Base-by-base conservation (phyloP, 495 filamentous ascomycete species). In the Penicillium tannophilum region DNA sequence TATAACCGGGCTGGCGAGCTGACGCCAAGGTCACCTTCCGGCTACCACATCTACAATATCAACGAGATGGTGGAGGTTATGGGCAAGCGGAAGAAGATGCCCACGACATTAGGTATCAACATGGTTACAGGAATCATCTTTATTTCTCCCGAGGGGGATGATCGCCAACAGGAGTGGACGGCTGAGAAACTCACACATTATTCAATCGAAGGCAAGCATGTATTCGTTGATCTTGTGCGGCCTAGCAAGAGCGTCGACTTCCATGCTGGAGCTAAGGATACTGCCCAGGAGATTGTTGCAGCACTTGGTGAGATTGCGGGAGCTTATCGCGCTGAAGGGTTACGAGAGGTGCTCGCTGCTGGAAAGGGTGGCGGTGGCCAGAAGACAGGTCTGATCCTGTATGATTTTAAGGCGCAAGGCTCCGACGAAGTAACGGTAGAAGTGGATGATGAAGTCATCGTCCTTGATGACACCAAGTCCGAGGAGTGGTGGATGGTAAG, bases 401-500 rank as follows among this genome's bases (percentile, higher is more conserved):
- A 96, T 68, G 93, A 98, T 67, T 99, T 99, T 64, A 87, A 90
- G 85, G 95, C 94, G 2, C 93, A 98, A 71, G 92, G 93, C 20
- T 89, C 96, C 17, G 94, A 98, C 69, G 94, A 99, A 73, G 94
- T 99, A 51, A 97, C 91, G 0, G 94, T 99, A 43, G 86, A 80
- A 14, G 84, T 88, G 50, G 93, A 87, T 12, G 95, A 99, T 67
- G 94, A 98, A 68, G 93, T 99, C 26, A 76, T 95, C 50, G 80
- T 99, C 52, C 65, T 97, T 41, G 93, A 99, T 67, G 92, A 96
- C 69, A 84, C 79, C 55, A 91, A 90, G 72, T 96, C 92, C 52
- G 92, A 97, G 46, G 94, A 99, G 69, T 99, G 94, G 94, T 98
- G 95, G 93, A 89, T 92, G 80, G 92, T 99, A 11, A 86, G 90